phyloP scores from a whole-genome alignment of 495 filamentous ascomycete genomes.

The Tuber magnatum region DNA sequence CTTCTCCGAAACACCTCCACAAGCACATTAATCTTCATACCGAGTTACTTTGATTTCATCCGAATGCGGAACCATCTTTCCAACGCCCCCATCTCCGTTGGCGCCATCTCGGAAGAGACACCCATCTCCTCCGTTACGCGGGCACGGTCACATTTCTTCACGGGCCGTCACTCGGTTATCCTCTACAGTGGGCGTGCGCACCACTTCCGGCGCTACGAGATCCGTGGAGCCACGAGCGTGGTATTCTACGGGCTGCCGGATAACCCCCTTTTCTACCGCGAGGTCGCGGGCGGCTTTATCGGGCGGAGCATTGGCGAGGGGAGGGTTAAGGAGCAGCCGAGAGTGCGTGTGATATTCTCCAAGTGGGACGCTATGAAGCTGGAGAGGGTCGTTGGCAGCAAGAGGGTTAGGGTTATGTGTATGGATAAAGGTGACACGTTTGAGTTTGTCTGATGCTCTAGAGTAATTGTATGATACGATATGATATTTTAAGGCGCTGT shows the following conservation, averaged over 20 bases:
- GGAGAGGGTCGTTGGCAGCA: slow-evolving; percentile 77
- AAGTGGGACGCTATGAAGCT: slow-evolving; percentile 81
- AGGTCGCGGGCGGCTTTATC: slow-evolving; percentile 69
- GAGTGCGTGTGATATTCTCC: slow-evolving; percentile 69
- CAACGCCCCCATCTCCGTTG: slow-evolving; percentile 68
- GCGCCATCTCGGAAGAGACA: slow-evolving; percentile 80
- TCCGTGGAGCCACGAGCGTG: slow-evolving; percentile 71
- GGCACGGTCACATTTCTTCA: slow-evolving; percentile 78
- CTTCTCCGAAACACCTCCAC: slow-evolving; percentile 54
- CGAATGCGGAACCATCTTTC: slow-evolving; percentile 86
- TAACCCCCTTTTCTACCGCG: slow-evolving; percentile 79
- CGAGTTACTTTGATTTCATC: slow-evolving; percentile 88
- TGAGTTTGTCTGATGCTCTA: slow-evolving; percentile 56
- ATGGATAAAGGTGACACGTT: slow-evolving; percentile 79
- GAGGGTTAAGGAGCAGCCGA: slow-evolving; percentile 44
- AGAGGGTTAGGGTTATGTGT: slow-evolving; percentile 68
- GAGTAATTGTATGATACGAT: background rate
- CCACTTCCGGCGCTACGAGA: slow-evolving; percentile 77
- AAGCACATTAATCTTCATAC: slow-evolving; percentile 76
- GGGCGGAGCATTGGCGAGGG: slow-evolving; percentile 52
- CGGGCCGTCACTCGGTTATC: slow-evolving; percentile 69
- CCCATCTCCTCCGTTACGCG: slow-evolving; percentile 65
- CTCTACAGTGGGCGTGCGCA: slow-evolving; percentile 90
- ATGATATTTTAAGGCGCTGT: background rate
- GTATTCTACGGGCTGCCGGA: slow-evolving; percentile 85